Percentiles rank a stretch among this genome's conserved stretches.
phyloP scores from a whole-genome alignment of 805 yeast species.

The Suhomyces tanzawaensis region DNA sequence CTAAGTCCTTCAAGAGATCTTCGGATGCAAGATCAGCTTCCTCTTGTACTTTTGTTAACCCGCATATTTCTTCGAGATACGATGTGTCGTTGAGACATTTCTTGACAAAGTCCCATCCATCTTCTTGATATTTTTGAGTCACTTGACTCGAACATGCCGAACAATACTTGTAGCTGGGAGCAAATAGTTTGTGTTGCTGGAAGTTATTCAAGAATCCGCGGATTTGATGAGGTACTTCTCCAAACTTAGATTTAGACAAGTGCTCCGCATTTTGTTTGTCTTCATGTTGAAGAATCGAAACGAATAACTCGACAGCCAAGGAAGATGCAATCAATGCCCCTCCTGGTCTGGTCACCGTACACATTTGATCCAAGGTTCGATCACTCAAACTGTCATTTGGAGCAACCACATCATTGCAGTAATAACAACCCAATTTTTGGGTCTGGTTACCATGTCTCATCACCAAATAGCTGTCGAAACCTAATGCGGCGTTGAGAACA shows the following conservation, averaged over 20 bases:
- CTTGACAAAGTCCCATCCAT: constrained; percentile 82
- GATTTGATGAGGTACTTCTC: constrained; percentile 83
- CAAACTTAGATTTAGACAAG: constrained; percentile 46
- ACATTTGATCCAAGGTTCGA: constrained; percentile 94
- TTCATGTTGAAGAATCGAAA: constrained; percentile 70
- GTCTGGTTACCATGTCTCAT: constrained; percentile 78
- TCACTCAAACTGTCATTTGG: constrained; percentile 87
- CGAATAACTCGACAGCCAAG: constrained; percentile 78
- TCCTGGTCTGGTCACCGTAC: constrained; percentile 97
- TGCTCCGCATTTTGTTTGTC: constrained; percentile 45
- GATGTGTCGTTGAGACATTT: constrained; percentile 63
- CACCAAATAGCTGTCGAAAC: constrained; percentile 89
- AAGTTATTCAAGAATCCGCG: constrained; percentile 79
- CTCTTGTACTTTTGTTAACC: constrained; percentile 69
- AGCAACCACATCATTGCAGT: constrained; percentile 93
- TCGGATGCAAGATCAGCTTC: constrained; percentile 58
- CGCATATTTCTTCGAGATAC: constrained; percentile 75
- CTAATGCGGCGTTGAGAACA: constrained; percentile 90
- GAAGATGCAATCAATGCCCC: constrained; percentile 87
- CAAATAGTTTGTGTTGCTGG: constrained; percentile 58
- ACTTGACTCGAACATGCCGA: constrained; percentile 80
- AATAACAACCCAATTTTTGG: constrained; percentile 76
- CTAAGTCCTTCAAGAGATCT: constrained; percentile 24
- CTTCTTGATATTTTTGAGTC: constrained; percentile 44
- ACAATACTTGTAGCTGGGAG: constrained; percentile 75